Base-by-base conservation (phyloP, 2,329 filamentous ascomycete species). In the Calonectria fujianensis region DNA sequence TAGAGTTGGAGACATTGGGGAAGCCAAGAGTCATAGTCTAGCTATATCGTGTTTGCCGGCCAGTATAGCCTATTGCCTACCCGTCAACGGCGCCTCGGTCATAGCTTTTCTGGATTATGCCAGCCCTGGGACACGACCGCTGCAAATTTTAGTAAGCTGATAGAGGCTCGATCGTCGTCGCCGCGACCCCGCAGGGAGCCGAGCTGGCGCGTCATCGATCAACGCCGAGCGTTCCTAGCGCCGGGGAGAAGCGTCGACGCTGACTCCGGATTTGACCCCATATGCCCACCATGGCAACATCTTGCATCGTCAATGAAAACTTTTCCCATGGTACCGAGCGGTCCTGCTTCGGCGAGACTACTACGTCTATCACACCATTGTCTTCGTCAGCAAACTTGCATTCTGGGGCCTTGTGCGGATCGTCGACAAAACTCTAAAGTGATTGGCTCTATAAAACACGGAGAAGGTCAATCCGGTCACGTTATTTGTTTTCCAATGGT, bases 191-290 rank as follows among this genome's bases (percentile, higher is more conserved):
- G 35, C 57, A 63, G 20, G 32, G 20, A 41, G 39, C 35, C 37
- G 35, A 10, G n/a, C 14, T 63, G 54, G 57, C 57, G 57, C 57
- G 57, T 63, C 57, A 63, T 63, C 16, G 57, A 63, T 63, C 57
- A 63, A 41, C 57, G 35, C 35, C 57, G 57, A 41, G 57, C 35
- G 24, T 63, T 16, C 57, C 57, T 63, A 63, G 57, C 57, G 57
- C 37, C 57, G 35, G 57, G 35, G 13, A 41, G 14, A 41, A 63
- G 27, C 4, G 57, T 20, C 24, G 39, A 16, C 24, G 57, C n/a
- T 41, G 57, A 10, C 35, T 29, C 57, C 35, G 37, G 35, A 63
- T 41, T 63, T 35, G 57, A 41, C 57, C 57, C 57, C 57, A 63
- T 41, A 63, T 9, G n/a, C 57, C 57, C 57, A 39, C 57, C n/a